Conservation (phyloP, 345 rosid species). For the Pseudoturritis turrita region DNA sequence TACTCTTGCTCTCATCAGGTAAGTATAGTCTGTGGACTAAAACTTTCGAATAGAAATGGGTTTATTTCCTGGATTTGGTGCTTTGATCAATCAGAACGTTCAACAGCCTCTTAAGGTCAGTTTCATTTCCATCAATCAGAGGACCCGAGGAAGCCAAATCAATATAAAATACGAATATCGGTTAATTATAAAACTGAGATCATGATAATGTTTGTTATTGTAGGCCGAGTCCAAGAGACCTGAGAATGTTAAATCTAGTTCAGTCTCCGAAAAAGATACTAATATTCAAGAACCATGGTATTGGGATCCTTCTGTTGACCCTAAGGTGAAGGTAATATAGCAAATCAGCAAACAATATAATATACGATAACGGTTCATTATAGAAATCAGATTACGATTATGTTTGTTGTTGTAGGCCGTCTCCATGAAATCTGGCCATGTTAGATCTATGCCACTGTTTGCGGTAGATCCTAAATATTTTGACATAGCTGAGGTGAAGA, state of each 20-base stretch:
- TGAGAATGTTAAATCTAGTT: neutral
- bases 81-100: conserved; percentile 14
- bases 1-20: neutral
- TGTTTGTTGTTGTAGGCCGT: conserved; percentile 36
- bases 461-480: neutral
- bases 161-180: neutral
- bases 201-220: neutral
- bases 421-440: conserved; percentile 32
- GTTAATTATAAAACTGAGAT: neutral
- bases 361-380: neutral
- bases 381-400: neutral
- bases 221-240: neutral
- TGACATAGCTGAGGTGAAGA: neutral
- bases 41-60: neutral
- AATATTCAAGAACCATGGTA: conserved; percentile 8
- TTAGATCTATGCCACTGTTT: neutral
- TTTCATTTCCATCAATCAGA: neutral
- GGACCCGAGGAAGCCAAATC: neutral
- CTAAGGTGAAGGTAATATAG: neutral
- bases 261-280: neutral
- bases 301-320: conserved; percentile 3
- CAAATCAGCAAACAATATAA: neutral
- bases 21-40: neutral
- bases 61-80: neutral
- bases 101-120: conserved; percentile 7